Conservation (phyloP, 192 early-diverging fungal genomes). For the Backusella westeae region DNA sequence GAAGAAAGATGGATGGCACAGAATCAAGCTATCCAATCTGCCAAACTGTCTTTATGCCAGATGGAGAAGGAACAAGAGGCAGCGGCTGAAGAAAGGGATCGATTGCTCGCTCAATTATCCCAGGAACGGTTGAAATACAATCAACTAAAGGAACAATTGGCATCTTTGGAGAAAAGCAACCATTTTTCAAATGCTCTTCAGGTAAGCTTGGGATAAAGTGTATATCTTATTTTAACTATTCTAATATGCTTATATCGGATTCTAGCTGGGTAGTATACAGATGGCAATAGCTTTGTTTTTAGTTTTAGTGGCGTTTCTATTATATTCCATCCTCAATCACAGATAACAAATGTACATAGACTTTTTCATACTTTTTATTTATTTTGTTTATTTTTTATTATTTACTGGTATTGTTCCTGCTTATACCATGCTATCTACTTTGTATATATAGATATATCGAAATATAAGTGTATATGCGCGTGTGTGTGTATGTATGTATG, state of each 20-base stretch:
- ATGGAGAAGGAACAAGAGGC: background rate
- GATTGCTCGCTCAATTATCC: background rate
- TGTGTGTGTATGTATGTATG: background rate
- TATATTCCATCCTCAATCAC: background rate
- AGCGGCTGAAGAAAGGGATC: background rate
- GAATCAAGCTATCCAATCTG: conserved; percentile 23
- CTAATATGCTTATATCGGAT: background rate
- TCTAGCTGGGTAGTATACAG: conserved; percentile 43
- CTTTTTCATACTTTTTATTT: background rate
- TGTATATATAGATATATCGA: background rate
- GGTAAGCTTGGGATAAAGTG: conserved; percentile 36
- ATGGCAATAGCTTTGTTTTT: conserved; percentile 46
- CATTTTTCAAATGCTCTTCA: background rate
- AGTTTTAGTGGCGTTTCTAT: background rate
- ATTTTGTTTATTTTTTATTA: background rate
- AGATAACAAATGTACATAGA: background rate
- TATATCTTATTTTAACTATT: background rate
- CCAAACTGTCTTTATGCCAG: background rate
- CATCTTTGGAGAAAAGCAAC: background rate
- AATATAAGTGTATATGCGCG: background rate
- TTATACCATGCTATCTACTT: background rate
- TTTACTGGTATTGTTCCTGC: background rate
- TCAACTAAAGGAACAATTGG: background rate
- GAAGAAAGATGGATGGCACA: conserved; percentile 18
- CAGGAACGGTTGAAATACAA: background rate